Conservation (phyloP, 179 eudicot species). For the Actinidia polygama region DNA sequence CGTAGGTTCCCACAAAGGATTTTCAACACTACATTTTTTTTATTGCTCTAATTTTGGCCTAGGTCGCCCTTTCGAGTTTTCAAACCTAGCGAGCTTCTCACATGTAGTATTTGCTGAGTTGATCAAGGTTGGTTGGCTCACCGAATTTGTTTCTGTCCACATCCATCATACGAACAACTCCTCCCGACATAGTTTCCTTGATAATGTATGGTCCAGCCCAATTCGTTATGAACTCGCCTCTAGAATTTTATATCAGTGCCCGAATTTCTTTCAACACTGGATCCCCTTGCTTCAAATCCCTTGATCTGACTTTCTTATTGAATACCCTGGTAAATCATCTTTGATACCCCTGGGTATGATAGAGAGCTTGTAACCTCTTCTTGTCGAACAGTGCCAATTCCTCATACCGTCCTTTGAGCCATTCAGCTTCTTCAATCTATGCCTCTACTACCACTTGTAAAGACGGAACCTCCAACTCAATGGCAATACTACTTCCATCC, state of each 20-base stretch:
- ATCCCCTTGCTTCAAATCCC: not conserved
- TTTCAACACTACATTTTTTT: too few relatives aligned
- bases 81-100: not conserved
- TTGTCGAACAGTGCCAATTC: not conserved
- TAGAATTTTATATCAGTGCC: not conserved
- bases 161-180: not conserved
- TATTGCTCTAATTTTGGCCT: not conserved
- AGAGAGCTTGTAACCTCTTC: not conserved
- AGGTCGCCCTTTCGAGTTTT: not conserved
- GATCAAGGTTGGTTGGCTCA: not conserved
- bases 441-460: not conserved
- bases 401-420: not conserved
- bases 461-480: not conserved
- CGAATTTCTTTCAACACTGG: not conserved
- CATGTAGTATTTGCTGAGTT: not conserved
- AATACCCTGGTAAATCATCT: not conserved
- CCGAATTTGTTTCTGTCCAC: not conserved
- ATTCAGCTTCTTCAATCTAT: too few relatives aligned
- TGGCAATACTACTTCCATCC: not conserved
- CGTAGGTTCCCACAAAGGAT: too few relatives aligned
- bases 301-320: not conserved
- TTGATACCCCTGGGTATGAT: not conserved
- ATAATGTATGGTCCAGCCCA: not conserved
- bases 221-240: not conserved
- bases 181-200: not conserved